Percentiles rank a stretch among this genome's conserved stretches.
Evolutionary conservation across 257 asterid species (phyloP).

Genomic region (Salvia rosmarinus): DNA sequence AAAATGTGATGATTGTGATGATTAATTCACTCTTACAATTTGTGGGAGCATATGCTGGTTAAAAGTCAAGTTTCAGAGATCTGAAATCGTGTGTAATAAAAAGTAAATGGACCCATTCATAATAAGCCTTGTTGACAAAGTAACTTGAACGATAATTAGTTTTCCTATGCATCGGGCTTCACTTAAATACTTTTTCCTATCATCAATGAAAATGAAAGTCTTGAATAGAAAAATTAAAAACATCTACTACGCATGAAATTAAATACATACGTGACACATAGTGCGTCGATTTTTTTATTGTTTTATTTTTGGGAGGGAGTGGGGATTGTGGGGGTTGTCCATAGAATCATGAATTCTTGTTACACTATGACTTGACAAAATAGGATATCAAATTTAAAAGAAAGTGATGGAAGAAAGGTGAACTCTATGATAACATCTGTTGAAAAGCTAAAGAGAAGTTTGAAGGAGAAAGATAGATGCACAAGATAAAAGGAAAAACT

Average conservation of each 20-base stretch:
- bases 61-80: conserved; percentile 26
- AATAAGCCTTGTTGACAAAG: conserved; percentile 29
- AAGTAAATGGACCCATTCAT: conserved; percentile 29
- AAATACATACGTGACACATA: too few species aligned
- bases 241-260: background rate
- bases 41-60: background rate
- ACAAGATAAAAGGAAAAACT: too few species aligned
- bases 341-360: background rate
- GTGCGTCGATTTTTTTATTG: background rate
- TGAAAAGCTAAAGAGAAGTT: too few species aligned
- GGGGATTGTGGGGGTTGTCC: too few species aligned
- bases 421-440: too few species aligned
- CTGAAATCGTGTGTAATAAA: conserved; percentile 15
- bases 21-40: background rate
- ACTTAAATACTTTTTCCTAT: background rate
- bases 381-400: too few species aligned
- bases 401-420: too few species aligned
- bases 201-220: background rate
- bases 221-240: background rate
- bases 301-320: too few species aligned
- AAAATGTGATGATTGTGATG: background rate
- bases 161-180: conserved; percentile 3
- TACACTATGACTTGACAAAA: too few species aligned
- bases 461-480: too few species aligned
- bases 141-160: conserved; percentile 7